Evolutionary conservation across 2,329 filamentous ascomycete species (phyloP), one percentile per base, ranked within the genome.

Genomic region (Pezicula neosporulosa): DNA sequence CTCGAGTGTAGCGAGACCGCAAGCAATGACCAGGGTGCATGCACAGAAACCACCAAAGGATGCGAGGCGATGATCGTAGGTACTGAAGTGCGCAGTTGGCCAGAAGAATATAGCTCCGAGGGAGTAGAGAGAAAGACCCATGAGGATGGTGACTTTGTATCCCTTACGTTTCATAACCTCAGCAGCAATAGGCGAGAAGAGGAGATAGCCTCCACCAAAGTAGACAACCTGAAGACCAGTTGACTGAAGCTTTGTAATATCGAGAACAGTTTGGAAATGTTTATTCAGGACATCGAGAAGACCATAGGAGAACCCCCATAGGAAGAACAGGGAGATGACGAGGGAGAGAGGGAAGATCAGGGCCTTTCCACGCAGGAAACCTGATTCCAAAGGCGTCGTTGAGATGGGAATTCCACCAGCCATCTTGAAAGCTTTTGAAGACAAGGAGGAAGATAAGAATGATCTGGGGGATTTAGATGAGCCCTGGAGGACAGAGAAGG

Each of bases 231-330:
- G 87, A 35, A 90, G 77, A 3, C 84, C 85, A 2, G 89, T 72
- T 0, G 81, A 85, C 66, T 90, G 77, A 10, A 80, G 77, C 1
- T 75, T 68, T 1, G 76, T 79, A 76, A 63, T 59, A n/a, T 88
- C 87, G 27, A 78, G 61, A 7, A 89, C 80, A 10, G 71, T 66
- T 39, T 86, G 83, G 50, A 90, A 84, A 16, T 83, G 85, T 19
- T 78, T 79, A 65, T 96, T 96, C 27, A 96, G 78, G 0, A 86
- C 87, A 63, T 93, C 90, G 6, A 96, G 75, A 2, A 96, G 77
- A 1, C 91, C 91, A 60, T 96, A 96, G 0, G 90, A 90, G 54
- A 96, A 86, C 0, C 91, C 91, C 90, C 90, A 95, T 3, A 96
- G 72, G 57, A 96, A 83, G 70, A 96, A 95, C 0, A 96, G 74